Conservation (phyloP, 1,139 yeast genomes). For the Scheffersomyces quercinus region DNA sequence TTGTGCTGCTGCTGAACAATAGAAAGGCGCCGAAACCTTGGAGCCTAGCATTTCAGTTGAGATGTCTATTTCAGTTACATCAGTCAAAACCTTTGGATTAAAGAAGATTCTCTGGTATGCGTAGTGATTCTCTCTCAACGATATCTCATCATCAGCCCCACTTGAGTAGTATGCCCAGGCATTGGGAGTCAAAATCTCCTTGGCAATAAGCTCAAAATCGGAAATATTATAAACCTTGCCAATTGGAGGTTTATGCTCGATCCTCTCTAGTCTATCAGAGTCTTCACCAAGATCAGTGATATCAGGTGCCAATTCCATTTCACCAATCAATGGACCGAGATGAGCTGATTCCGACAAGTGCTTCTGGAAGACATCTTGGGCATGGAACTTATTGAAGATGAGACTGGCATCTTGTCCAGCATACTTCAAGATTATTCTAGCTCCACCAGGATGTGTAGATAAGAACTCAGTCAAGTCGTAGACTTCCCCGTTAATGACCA, state of each 20-base stretch:
- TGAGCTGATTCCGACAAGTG: slow-evolving; percentile 12
- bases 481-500: slow-evolving; percentile 26
- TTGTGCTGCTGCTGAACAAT: slow-evolving; percentile 58
- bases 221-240: slow-evolving; percentile 26
- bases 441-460: slow-evolving; percentile 29
- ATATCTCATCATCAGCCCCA: slow-evolving; percentile 33
- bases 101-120: slow-evolving; percentile 35
- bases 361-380: slow-evolving; percentile 17
- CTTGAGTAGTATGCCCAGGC: slow-evolving; percentile 34
- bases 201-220: slow-evolving; percentile 35
- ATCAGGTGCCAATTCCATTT: slow-evolving; percentile 15
- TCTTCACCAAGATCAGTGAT: slow-evolving; percentile 12
- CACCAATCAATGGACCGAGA: slow-evolving; percentile 19
- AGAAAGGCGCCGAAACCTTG: slow-evolving; percentile 52
- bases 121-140: slow-evolving; percentile 32
- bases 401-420: slow-evolving; percentile 30
- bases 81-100: slow-evolving; percentile 45
- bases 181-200: slow-evolving; percentile 23
- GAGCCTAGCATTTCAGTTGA: slow-evolving; percentile 54
- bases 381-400: slow-evolving; percentile 17
- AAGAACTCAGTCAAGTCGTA: slow-evolving; percentile 30
- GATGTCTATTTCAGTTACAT: slow-evolving; percentile 40
- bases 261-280: slow-evolving; percentile 4
- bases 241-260: slow-evolving; percentile 29
- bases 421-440: slow-evolving; percentile 21